Evolutionary conservation across 495 filamentous ascomycete genomes (phyloP).

Genomic region (Cenococcum geophilum): DNA sequence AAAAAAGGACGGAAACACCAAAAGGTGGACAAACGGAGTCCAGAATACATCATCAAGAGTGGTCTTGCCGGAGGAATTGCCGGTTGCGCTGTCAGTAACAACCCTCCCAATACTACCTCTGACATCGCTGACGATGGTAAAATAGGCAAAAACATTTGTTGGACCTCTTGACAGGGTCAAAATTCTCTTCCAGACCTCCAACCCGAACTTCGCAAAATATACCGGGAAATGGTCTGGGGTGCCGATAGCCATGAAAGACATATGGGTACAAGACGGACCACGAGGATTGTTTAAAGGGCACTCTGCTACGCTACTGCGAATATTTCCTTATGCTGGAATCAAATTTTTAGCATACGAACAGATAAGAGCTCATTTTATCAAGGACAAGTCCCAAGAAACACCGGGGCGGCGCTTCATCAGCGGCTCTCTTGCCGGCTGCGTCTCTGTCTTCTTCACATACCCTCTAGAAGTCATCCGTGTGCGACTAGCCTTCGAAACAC

Average conservation of each 20-base stretch:
- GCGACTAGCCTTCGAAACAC: slow-evolving; percentile 89
- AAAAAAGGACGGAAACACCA: slow-evolving; percentile 37
- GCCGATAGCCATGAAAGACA: slow-evolving; percentile 68
- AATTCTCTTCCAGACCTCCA: slow-evolving; percentile 94
- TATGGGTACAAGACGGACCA: slow-evolving; percentile 66
- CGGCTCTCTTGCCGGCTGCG: slow-evolving; percentile 76
- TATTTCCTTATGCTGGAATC: slow-evolving; percentile 95
- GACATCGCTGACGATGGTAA: not conserved
- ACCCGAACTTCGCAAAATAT: slow-evolving; percentile 89
- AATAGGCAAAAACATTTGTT: slow-evolving; percentile 88
- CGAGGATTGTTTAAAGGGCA: slow-evolving; percentile 84
- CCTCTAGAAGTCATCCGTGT: slow-evolving; percentile 89
- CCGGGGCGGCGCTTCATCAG: slow-evolving; percentile 67
- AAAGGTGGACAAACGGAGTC: slow-evolving; percentile 58
- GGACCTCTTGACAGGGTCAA: slow-evolving; percentile 96
- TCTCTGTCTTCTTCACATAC: slow-evolving; percentile 92
- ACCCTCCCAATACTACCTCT: slow-evolving; percentile 6
- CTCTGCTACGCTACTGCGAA: slow-evolving; percentile 85
- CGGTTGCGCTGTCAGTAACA: slow-evolving; percentile 64
- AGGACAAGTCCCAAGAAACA: slow-evolving; percentile 65
- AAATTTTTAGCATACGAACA: slow-evolving; percentile 98
- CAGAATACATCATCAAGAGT: slow-evolving; percentile 75
- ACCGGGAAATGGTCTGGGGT: slow-evolving; percentile 80
- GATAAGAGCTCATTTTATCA: slow-evolving; percentile 70
- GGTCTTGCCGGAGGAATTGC: slow-evolving; percentile 83